Base-by-base conservation (phyloP, 768 basidiomycete species). In the Russula dissimulans region DNA sequence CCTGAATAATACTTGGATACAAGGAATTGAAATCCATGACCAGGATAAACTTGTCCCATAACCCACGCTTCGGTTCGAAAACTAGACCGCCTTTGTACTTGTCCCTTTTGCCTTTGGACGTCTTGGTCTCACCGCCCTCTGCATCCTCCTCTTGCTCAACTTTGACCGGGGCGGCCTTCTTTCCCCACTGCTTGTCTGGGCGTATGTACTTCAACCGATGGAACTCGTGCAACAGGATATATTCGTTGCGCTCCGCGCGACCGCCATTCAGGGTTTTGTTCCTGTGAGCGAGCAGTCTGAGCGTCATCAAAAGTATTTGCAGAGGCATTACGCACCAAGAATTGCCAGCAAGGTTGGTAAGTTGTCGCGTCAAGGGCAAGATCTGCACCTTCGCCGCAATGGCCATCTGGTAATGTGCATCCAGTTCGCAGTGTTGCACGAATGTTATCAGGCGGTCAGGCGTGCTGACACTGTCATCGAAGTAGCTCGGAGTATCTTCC, bases 21-120 rank as follows among this genome's bases (percentile, higher is more conserved):
- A 99, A 79, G 62, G 94, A 97, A 74, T 99, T 99, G 85, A 98
- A 99, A 72, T 99, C 97, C 97, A 99, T 99, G 73, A 99, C 97
- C 17, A 99, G 80, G 72, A 98, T 89, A 70, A 80, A 97, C 67
- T 86, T 95, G 76, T 98, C 97, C 91, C 92, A 98, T 43, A 99
- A 76, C 11, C 95, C 92, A 56, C 91, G 79, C 75, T 97, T 95
- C 2, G 97, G 97, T 60, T 97, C 91, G 65, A 99, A 94, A 18
- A 99, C 97, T 54, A 98, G 79, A 72, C 97, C 97, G 71, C 97
- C 97, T 74, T 98, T 97, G 77, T 92, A 99, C 74, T 97, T 98
- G 74, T 97, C 95, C 53, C 85, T 83, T 49, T 87, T 91, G 45
- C 77, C 75, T 67, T 91, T 91, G 34, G 75, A 73, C 4, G 77